phyloP scores from a whole-genome alignment of 345 rosid species.

The Citropsis articulata region DNA sequence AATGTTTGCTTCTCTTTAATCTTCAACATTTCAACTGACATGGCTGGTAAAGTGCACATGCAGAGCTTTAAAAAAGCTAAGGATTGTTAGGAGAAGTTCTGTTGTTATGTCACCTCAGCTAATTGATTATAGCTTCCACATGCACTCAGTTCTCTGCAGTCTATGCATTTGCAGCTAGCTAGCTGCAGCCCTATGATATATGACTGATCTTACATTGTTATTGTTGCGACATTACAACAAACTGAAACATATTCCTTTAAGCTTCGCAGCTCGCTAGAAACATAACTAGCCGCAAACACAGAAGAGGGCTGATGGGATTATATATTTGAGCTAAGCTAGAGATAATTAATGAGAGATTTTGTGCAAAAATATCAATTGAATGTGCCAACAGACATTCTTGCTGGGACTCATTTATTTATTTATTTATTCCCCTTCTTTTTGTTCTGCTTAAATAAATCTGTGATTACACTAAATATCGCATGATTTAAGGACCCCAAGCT shows the following conservation, averaged over 20 bases:
- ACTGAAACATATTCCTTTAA: too few species aligned
- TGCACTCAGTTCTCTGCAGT: background rate
- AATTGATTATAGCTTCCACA: slow-evolving; percentile 11
- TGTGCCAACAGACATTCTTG: background rate
- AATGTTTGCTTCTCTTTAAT: background rate
- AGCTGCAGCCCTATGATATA: background rate
- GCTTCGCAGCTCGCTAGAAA: background rate
- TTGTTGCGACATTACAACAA: background rate
- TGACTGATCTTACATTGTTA: background rate
- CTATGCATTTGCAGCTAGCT: background rate
- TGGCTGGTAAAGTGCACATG: slow-evolving; percentile 25
- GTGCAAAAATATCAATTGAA: background rate
- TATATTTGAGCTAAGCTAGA: background rate
- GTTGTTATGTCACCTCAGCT: slow-evolving; percentile 6
- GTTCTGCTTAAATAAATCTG: background rate
- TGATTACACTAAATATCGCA: background rate
- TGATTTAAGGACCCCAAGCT: slow-evolving; percentile 7
- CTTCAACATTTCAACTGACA: slow-evolving; percentile 11
- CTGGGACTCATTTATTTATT: background rate
- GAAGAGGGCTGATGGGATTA: background rate
- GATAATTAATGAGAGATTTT: background rate
- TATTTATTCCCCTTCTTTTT: background rate
- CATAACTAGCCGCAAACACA: background rate
- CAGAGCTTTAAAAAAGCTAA: slow-evolving; percentile 11
- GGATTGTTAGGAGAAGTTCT: background rate